A percentile compares a stretch with the other conserved stretches of the same genome.
Conservation (phyloP, 2,329 filamentous ascomycete species). For the Colletotrichum horii region DNA sequence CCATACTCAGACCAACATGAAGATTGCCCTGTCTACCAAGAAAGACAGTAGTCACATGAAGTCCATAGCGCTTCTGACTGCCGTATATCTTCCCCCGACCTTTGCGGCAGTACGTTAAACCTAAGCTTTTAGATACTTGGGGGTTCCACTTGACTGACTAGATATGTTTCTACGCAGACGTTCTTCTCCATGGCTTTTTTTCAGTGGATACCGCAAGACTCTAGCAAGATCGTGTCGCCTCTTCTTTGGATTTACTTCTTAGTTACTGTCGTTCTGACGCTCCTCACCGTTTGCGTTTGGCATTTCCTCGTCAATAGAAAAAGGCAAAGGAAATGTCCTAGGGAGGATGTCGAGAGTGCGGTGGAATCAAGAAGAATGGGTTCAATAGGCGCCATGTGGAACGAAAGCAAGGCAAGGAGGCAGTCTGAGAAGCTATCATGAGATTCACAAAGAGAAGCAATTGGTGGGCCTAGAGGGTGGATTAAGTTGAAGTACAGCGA, state of each 20-base stretch:
- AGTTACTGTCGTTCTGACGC: background rate
- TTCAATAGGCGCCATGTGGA: no score
- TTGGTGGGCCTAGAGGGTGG: no score
- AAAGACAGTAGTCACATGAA: background rate
- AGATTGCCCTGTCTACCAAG: background rate
- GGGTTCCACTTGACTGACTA: background rate
- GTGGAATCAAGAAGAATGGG: no score
- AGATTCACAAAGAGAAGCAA: no score
- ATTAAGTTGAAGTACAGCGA: no score
- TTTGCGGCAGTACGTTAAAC: background rate
- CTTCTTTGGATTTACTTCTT: background rate
- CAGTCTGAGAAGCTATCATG: no score
- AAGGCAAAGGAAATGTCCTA: no score
- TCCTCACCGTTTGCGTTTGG: background rate
- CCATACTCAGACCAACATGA: background rate
- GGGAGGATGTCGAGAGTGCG: no score
- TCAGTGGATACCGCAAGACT: background rate
- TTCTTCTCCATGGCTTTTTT: background rate
- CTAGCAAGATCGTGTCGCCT: background rate
- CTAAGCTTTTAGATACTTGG: no score
- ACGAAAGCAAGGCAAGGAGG: no score
- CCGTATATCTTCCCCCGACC: background rate
- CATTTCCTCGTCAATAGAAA: background rate
- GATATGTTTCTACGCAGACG: no score
- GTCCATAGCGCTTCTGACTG: background rate